A percentile compares a stretch with the other conserved stretches of the same genome.
Conservation (phyloP, 176 grass and related monocot genomes). For the Eleusine coracana region DNA sequence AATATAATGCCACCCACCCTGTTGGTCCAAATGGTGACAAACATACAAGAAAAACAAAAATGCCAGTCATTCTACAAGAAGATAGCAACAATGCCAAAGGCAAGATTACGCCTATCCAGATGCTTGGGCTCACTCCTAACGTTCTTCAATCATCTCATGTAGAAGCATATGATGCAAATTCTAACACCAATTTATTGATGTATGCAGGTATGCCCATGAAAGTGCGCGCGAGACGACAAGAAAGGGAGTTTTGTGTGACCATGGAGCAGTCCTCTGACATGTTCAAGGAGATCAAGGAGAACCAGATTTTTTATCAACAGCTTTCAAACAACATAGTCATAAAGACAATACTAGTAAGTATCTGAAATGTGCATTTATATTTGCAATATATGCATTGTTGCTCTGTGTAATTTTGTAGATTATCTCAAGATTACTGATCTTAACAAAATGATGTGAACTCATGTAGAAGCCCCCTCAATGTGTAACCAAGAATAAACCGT, state of each 20-base stretch:
- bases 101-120: not conserved
- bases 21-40: not conserved
- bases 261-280: not conserved
- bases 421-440: too few relatives aligned
- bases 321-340: not conserved
- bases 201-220: not conserved
- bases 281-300: not conserved
- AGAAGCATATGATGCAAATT: too few relatives aligned
- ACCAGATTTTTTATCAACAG: not conserved
- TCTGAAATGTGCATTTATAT: not conserved
- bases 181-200: too few relatives aligned
- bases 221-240: not conserved
- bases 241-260: not conserved
- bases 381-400: not conserved
- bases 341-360: not conserved
- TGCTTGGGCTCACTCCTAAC: not conserved
- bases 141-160: too few relatives aligned
- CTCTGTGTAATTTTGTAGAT: too few relatives aligned
- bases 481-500: too few relatives aligned
- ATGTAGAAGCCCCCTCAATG: too few relatives aligned
- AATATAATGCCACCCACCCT: too few relatives aligned
- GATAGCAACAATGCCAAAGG: not conserved
- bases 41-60: not conserved
- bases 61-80: not conserved
- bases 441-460: too few relatives aligned